Conservation (phyloP, 352 stramenopile genomes). For the Lagenidium sp. region DNA sequence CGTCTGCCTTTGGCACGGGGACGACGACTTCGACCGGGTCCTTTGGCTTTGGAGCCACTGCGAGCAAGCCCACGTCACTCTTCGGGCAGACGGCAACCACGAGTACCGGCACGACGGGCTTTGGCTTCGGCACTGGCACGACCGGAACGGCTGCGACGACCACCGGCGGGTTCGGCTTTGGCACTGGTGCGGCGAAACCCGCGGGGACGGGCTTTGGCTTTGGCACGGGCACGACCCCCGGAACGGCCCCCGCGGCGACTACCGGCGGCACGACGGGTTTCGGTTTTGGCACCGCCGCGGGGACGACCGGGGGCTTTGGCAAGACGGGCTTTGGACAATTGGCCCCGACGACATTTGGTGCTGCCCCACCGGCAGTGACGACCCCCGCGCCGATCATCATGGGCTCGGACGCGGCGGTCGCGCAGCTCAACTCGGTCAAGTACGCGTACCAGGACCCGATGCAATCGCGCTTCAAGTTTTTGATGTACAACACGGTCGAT, state of each 20-base stretch:
- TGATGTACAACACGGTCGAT: constrained; percentile 87
- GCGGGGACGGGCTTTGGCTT: constrained; percentile 21
- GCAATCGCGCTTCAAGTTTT: constrained; percentile 85
- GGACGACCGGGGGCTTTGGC: constrained; percentile 17
- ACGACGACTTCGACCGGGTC: neutral
- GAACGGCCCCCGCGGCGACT: neutral
- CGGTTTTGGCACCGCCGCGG: constrained; percentile 10
- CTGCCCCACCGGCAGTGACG: constrained; percentile 21
- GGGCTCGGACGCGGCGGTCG: constrained; percentile 61
- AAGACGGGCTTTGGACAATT: constrained; percentile 24
- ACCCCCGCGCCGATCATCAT: constrained; percentile 63
- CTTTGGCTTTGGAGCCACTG: constrained; percentile 23
- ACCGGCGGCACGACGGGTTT: constrained; percentile 11
- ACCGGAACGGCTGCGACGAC: constrained; percentile 1
- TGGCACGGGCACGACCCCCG: constrained; percentile 1
- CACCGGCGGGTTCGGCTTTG: constrained; percentile 14
- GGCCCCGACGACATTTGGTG: constrained; percentile 19
- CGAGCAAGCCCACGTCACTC: constrained; percentile 30
- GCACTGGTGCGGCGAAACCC: constrained; percentile 3
- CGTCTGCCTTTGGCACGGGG: constrained; percentile 2
- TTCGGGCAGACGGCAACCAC: constrained; percentile 33
- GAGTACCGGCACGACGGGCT: constrained; percentile 9
- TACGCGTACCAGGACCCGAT: constrained; percentile 74
- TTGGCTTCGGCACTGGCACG: constrained; percentile 5
- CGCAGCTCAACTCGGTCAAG: constrained; percentile 76